A percentile compares a stretch with the other conserved stretches of the same genome.
Evolutionary conservation across 2,329 filamentous ascomycete genomes (phyloP).

Genomic region (Fusarium paranaense): DNA sequence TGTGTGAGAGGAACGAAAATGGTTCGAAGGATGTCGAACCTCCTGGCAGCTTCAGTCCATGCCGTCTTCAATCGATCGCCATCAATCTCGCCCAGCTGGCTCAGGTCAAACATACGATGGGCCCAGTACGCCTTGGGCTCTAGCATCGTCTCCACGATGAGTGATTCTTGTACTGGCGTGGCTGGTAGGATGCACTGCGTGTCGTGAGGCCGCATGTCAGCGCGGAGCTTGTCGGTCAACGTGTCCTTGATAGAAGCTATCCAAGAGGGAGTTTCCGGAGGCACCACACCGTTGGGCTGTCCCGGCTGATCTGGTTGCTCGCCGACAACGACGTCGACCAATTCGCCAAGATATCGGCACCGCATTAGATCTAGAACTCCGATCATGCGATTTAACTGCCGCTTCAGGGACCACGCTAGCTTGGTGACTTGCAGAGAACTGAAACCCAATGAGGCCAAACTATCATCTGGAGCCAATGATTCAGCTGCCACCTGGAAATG

Average conservation of each 20-base stretch:
- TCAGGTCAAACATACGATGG: slow-evolving; percentile 19
- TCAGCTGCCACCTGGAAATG: slow-evolving; percentile 15
- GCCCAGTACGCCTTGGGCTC: slow-evolving; percentile 28
- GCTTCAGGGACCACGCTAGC: slow-evolving; percentile 14
- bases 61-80: slow-evolving; percentile 8
- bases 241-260: not conserved
- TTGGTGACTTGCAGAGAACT: slow-evolving; percentile 29
- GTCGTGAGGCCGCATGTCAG: not conserved
- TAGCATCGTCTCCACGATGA: slow-evolving; percentile 25
- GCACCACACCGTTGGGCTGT: not conserved
- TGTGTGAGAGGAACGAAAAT: slow-evolving; percentile 14
- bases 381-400: slow-evolving; percentile 13
- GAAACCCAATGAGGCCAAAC: slow-evolving; percentile 21
- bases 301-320: not conserved
- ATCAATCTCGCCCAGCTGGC: slow-evolving; percentile 9
- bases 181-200: slow-evolving; percentile 9
- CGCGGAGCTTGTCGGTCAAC: slow-evolving; percentile 3
- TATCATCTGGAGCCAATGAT: slow-evolving; percentile 7
- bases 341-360: slow-evolving; percentile 6
- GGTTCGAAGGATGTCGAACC: slow-evolving; percentile 17
- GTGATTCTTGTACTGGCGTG: slow-evolving; percentile 18
- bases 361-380: slow-evolving; percentile 25
- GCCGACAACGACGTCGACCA: slow-evolving; percentile 7
- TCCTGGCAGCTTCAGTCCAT: slow-evolving; percentile 5
- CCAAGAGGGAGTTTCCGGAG: not conserved